Percentiles rank a stretch among this genome's conserved stretches.
phyloP scores from a whole-genome alignment of 306 rosid species.

The Sphenostylis stenocarpa region DNA sequence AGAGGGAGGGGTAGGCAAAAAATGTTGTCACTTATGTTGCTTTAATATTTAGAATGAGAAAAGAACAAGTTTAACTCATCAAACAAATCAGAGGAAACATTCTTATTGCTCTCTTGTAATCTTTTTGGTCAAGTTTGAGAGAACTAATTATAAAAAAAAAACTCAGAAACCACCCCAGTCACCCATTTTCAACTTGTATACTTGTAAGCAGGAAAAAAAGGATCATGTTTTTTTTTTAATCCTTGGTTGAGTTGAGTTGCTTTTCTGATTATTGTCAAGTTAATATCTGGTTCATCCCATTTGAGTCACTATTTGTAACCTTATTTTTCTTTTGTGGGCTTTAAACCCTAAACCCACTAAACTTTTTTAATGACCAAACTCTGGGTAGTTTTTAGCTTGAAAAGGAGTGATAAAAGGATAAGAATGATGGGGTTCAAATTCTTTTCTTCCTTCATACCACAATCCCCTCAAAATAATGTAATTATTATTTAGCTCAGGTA shows the following conservation, averaged over 20 bases:
- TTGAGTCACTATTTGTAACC: background rate
- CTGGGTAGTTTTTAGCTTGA: background rate
- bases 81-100: conserved; percentile 5
- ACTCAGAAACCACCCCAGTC: background rate
- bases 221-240: background rate
- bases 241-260: background rate
- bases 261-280: background rate
- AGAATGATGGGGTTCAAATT: conserved; percentile 16
- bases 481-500: background rate
- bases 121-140: conserved; percentile 10
- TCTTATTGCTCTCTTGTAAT: background rate
- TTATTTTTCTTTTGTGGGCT: background rate
- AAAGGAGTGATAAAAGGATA: background rate
- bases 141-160: background rate
- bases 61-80: conserved; percentile 1
- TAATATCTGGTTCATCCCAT: background rate
- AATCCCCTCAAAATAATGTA: conserved; percentile 5
- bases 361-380: background rate
- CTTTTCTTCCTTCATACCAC: conserved; percentile 33
- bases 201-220: background rate
- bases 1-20: background rate
- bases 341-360: conserved; percentile 29
- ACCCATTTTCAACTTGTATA: background rate
- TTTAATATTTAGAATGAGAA: background rate
- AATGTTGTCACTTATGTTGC: conserved; percentile 2